Base-by-base conservation (phyloP, 1,139 yeast species). In the Diutina ranongensis region DNA sequence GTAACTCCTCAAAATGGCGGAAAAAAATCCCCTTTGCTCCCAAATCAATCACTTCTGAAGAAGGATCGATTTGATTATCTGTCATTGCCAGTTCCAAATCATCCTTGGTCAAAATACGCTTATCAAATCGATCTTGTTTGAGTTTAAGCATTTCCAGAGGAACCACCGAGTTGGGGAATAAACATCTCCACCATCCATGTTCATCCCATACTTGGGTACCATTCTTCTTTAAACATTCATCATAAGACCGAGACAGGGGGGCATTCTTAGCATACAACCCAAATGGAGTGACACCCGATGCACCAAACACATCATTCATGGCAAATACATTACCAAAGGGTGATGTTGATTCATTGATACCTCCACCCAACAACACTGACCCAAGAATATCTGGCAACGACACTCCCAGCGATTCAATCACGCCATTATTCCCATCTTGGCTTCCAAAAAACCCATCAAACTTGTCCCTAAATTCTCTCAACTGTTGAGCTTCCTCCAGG, bases 171-270 rank as follows among this genome's bases (percentile, higher is more conserved):
- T 71, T 70, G 27, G 95, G 95, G 63, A 88, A 83, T 47, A 88
- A 65, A 62, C 97, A 88, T 56, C 88, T 73, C 96, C 96, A 88
- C 60, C 78, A 74, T 0, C 96, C 96, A 41, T 72, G 67, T 18
- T 76, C 64, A 55, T 84, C 92, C 95, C 95, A 88, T 8, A 80
- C 78, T 1, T 86, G 74, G 16, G 73, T 66, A 1, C 97, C 97
- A 3, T 77, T 64, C 44, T 73, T 67, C 31, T 74, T 74, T 55
- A 72, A 56, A 59, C 97, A 88, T 41, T 75, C 71, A 49, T 74
- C 69, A 58, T 80, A 85, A 50, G 75, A 73, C 45, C 73, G 63
- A 1, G 74, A 64, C 1, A 81, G 68, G 1, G 97, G 96, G 8
- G 75, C 70, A 8, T 80, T 80, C 51, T 68, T 74, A 1, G 83